These are phyloP conservation scores for Epithemia pelagica DNA, from an alignment of 108 stramenopile species.

Conservation along the genomic window DNA sequence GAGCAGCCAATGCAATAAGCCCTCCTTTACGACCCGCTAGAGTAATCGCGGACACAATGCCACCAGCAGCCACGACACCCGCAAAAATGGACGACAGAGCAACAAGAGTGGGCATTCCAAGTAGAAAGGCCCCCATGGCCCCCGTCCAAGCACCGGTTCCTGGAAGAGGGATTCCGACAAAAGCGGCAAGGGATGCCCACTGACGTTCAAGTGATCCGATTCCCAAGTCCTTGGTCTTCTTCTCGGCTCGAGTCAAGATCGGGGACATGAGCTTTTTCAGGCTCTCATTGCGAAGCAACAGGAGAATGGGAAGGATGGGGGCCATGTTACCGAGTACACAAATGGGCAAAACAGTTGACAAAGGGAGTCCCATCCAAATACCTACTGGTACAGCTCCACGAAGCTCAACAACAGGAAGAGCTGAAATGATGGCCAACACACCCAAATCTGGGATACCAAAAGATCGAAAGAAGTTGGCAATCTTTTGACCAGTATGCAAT, in stretches of 20 bases:
- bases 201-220: constrained; percentile 76
- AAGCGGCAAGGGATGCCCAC: constrained; percentile 87
- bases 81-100: constrained; percentile 85
- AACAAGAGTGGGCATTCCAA: constrained; percentile 83
- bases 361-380: constrained; percentile 88
- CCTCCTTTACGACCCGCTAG: constrained; percentile 79
- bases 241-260: constrained; percentile 73
- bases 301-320: constrained; percentile 79
- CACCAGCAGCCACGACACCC: constrained; percentile 87
- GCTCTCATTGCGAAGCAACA: constrained; percentile 61
- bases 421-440: constrained; percentile 84
- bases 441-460: constrained; percentile 84
- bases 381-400: constrained; percentile 89
- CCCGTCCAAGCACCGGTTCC: constrained; percentile 98
- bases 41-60: constrained; percentile 84
- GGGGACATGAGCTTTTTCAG: constrained; percentile 79
- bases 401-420: constrained; percentile 92
- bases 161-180: constrained; percentile 94
- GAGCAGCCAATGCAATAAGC: constrained; percentile 52
- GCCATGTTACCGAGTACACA: constrained; percentile 92
- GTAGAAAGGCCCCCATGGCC: constrained; percentile 89
- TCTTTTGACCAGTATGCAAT: constrained; percentile 77
- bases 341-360: constrained; percentile 68
- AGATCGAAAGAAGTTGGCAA: constrained; percentile 72
- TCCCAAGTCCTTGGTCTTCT: constrained; percentile 71